Evolutionary conservation across 352 stramenopile species (phyloP).

Genomic region (Globisporangium echinulatum): DNA sequence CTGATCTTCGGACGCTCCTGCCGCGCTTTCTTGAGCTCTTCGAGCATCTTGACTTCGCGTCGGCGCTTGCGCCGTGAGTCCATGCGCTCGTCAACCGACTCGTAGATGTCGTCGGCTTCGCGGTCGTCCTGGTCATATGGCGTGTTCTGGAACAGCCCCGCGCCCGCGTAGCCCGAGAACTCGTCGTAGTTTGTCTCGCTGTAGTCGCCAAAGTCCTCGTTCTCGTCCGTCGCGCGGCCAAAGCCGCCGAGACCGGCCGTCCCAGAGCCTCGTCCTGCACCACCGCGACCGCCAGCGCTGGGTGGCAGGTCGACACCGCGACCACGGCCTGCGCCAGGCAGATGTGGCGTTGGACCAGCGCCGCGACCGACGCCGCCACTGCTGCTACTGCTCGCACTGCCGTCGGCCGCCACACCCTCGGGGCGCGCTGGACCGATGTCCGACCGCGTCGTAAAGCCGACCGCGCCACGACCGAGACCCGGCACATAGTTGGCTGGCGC

Average conservation of each 20-base stretch:
- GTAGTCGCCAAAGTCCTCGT: constrained; percentile 86
- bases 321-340: constrained; percentile 85
- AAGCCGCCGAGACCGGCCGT: constrained; percentile 81
- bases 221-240: constrained; percentile 78
- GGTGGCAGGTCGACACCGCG: constrained; percentile 35
- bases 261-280: constrained; percentile 63
- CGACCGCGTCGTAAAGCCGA: constrained; percentile 96
- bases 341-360: constrained; percentile 52
- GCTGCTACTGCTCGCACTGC: background rate
- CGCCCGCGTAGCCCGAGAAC: constrained; percentile 85
- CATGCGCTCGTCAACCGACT: constrained; percentile 95
- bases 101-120: constrained; percentile 96
- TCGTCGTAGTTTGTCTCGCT: constrained; percentile 91
- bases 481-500: constrained; percentile 95
- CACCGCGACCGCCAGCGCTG: constrained; percentile 8
- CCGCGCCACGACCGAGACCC: constrained; percentile 91
- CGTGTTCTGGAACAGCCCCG: constrained; percentile 85
- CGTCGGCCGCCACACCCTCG: constrained; percentile 29
- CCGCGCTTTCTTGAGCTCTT: constrained; percentile 83
- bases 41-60: constrained; percentile 74
- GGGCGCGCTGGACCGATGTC: constrained; percentile 91
- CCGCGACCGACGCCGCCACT: background rate
- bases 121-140: constrained; percentile 96
- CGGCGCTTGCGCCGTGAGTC: constrained; percentile 86
- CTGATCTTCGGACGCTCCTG: constrained; percentile 91